Base-by-base conservation (phyloP, 202 grass and related monocot genomes). In the Cymbopogon flexuosus region DNA sequence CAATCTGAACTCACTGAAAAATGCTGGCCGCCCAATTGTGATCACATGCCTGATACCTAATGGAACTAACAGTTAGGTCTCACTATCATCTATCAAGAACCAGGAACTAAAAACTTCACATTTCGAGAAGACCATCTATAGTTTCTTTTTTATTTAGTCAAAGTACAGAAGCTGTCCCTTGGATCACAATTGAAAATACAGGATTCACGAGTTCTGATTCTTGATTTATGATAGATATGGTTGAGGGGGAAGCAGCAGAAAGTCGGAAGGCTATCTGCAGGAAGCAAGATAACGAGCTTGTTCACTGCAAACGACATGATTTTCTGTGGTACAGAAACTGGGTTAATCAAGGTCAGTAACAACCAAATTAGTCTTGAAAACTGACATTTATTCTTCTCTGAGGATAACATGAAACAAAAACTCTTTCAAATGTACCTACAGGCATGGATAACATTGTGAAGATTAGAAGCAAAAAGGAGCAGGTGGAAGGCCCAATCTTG, bases 171-270 rank as follows among this genome's bases (percentile, higher is more conserved):
- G 49, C 15, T 3, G 42, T 66, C 58, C 8, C 5, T 43, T 83
- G 10, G 22, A 68, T 65, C 37, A 57, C 16, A 77, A 64, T 21
- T 22, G n/a, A 57, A 58, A 40, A 46, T 61, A 65, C 9, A 85
- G 12, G 63, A 49, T 68, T 72, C 8, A 16, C 5, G 8, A 68
- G 57, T 60, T 10, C 58, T 81, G 72, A 86, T 47, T 84, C 37
- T 86, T 63, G 10, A 62, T 86, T 49, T 62, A 36, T 62, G 19
- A 76, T 40, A 99, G 96, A 95, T 99, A 84, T 95, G 92, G 92
- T 82, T 99, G 87, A 93, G 92, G 89, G 96, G 88, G 77, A 91
- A 90, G 62, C 86, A 91, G 75, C 90, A 95, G 80, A 99, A 88
- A 74, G 90, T 95, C 73, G 96, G 90, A 49, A 93, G 92, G 73